Evolutionary conservation across 306 rosid species (phyloP), one percentile per base, ranked within the genome.

Genomic region (Cicer yamashitae): DNA sequence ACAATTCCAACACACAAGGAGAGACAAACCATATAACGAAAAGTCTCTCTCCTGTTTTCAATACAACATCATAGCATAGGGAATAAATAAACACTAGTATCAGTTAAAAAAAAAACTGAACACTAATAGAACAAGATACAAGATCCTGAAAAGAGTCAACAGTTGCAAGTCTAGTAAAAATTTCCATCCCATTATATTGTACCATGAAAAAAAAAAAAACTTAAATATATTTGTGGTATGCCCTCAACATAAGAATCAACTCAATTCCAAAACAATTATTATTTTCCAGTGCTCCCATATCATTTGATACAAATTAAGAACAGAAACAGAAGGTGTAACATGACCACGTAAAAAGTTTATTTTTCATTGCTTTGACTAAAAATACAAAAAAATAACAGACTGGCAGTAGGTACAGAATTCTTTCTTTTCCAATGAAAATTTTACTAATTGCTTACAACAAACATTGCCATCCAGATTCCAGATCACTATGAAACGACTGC

Each of bases 1-100:
- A 70, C 56, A 38, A 50, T 45, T 45, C 48, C 13, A 61, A 45
- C 18, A 40, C 18, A 25, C 39, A 25, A 79, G 40, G 41, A 48
- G 7, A 74, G 47, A 22, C 57, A 66, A 54, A 47, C 48, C 78
- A 45, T 43, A 44, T 40, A 66, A 79, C 41, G 57, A 61, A 80
- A 74, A 80, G 57, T 20, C 17, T 52, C 25, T n/a, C 72, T 41
- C 71, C n/a, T 59, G 15, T 11, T 51, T 7, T 48, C 76, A 74
- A 67, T 62, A 67, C 11, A 43, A 68, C 3, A 60, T 9, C 7
- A 30, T 40, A 50, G 54, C 17, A 14, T 54, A 2, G 2, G 39
- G 7, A 47, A 64, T 73, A 72, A 44, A 37, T 12, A 66, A 70
- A 70, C 22, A 51, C 6, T 40, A 22, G 51, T n/a, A 20, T n/a